Base-by-base conservation (phyloP, 176 grass and related monocot genomes). In the Melocanna baccifera region DNA sequence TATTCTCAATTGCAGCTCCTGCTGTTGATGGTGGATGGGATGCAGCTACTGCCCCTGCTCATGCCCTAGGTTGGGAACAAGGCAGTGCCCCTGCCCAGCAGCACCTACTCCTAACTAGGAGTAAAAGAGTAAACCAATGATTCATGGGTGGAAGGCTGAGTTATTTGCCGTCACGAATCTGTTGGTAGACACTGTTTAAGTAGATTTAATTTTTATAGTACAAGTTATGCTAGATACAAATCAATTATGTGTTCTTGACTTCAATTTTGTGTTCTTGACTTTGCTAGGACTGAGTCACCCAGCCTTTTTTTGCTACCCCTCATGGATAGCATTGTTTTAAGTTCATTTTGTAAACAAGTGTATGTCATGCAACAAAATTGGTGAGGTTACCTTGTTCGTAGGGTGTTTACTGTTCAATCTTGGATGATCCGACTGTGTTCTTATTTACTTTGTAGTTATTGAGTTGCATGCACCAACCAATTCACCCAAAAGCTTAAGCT, bases 11-110 rank as follows among this genome's bases (percentile, higher is more conserved):
- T 62, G 69, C 80, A 94, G 92, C 89, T 73, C 86, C 86, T n/a
- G 68, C 67, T 0, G 86, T 70, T n/a, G 87, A 75, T 3, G 86
- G 84, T 67, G 92, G 73, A 50, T 91, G 92, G 92, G 92, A 94
- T 42, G 23, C 51, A 0, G 89, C 77, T 13, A 26, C 76, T 3
- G 71, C 92, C 12, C 81, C 91, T n/a, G 65, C 85, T 11, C 45
- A 53, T 52, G 12, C 90, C 19, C 26, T 89, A n/a, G 89, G 86
- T 43, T 94, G 92, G 89, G 92, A 91, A 67, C 70, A 85, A 67
- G 65, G 76, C 7, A 79, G 53, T 5, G 83, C 80, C 4, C 84
- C 74, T 0, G 83, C 29, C 71, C 86, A 0, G 69, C 61, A 3
- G 37, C 81, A 52, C 28, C 88, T 26, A 78, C 78, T 45, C 83